Evolutionary conservation across 352 stramenopile genomes (phyloP), one percentile per base, ranked within the genome.

Genomic region (Phytopythium cucurbitacearum): DNA sequence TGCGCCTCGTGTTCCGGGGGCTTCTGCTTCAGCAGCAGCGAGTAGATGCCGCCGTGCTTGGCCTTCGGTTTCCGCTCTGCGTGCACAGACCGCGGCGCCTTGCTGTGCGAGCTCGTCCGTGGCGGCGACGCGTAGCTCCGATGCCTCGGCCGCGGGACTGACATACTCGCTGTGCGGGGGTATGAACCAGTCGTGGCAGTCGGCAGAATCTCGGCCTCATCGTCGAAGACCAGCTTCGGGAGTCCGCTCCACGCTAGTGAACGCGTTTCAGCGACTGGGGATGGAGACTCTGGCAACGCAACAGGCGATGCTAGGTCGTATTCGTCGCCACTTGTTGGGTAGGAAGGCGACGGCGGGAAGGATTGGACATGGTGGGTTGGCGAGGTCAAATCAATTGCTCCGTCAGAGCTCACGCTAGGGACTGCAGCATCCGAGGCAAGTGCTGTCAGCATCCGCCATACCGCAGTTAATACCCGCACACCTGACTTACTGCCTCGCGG

Each of bases 21-120:
- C 51, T 67, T 69, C 54, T 85, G 83, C 62, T 88, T 85, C 21
- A 92, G 62, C 40, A 92, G 51, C 38, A 92, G 54, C 41, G 82
- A 83, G 59, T 92, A 92, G 46, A 92, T 89, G 3, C 82, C 82
- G 10, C 82, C 82, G 42, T 92, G 82, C 12, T 80, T 86, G 21
- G 73, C 57, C 51, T 91, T 89, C 10, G 59, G 54, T 55, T 78
- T 74, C 5, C 67, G 54, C 34, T 79, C 72, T 1, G 68, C 44
- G 16, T 64, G 38, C 10, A 62, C 48, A 33, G 60, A 57, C 9
- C 48, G 48, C 35, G 37, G 48, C 16, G 34, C 47, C 52, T 56
- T 58, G 47, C 47, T 53, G 48, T 51, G 10, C 53, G 49, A 16
- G n/a, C 40, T 62, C 38, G 52, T 39, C 51, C 52, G 54, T 2